Percentiles rank a stretch among this genome's conserved stretches.
phyloP scores from a whole-genome alignment of 139 green algal genomes.

The Coelastrella sp. region DNA sequence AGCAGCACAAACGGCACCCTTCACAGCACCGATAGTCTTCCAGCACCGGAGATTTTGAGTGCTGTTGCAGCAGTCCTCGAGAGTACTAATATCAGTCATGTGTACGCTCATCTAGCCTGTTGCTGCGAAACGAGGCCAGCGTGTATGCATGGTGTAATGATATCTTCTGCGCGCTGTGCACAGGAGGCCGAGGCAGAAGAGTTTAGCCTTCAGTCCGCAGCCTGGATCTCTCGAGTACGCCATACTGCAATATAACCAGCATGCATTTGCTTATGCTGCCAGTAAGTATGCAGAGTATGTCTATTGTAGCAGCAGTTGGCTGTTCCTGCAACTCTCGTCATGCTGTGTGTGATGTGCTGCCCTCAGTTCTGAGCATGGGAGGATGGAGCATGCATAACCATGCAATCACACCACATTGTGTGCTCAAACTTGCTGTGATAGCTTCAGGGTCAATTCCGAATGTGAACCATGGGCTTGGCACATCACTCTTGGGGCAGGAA shows the following conservation, averaged over 20 bases:
- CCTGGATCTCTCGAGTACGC: conserved; percentile 13
- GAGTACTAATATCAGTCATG: neutral
- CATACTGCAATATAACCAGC: neutral
- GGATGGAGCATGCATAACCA: too few species aligned
- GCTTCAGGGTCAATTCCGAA: neutral
- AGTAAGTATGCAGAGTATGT: conserved; percentile 5
- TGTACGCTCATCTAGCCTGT: neutral
- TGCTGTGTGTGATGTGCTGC: neutral
- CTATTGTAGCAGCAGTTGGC: too few species aligned
- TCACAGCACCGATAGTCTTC: neutral
- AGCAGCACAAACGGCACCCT: neutral
- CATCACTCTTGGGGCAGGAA: neutral
- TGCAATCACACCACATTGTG: too few species aligned
- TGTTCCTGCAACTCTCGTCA: neutral
- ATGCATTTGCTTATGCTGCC: conserved; percentile 1
- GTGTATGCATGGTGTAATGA: neutral
- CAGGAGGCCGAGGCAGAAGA: conserved; percentile 2
- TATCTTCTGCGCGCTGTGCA: neutral
- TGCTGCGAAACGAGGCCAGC: neutral
- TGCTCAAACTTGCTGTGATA: neutral
- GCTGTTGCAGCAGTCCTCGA: neutral
- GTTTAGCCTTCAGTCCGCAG: neutral
- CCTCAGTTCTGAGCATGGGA: too few species aligned
- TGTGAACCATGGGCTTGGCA: too few species aligned
- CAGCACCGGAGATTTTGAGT: neutral